Percentiles rank a stretch among this genome's conserved stretches.
phyloP scores from a whole-genome alignment of 1,284 basidiomycete species.

The Apiotrichum veenhuisii region DNA sequence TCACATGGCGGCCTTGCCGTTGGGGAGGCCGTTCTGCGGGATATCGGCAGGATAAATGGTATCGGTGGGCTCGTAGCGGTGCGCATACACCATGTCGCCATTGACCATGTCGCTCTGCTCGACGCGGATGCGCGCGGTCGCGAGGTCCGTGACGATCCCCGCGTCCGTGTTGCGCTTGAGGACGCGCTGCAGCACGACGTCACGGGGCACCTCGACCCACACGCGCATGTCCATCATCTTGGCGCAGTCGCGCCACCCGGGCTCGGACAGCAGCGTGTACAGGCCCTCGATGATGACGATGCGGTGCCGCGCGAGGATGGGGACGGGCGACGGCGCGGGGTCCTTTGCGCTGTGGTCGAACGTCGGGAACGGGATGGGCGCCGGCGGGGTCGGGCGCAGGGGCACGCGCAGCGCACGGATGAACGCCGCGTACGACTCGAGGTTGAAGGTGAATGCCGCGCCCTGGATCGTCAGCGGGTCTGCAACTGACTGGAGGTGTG shows the following conservation, averaged over 20 bases:
- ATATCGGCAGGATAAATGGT: conserved; percentile 12
- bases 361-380: conserved; percentile 39
- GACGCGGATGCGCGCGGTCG: conserved; percentile 5
- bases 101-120: conserved; percentile 24
- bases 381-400: conserved; percentile 54
- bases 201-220: conserved; percentile 64
- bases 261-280: conserved; percentile 67
- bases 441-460: conserved; percentile 52
- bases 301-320: conserved; percentile 62
- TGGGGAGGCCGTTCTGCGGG: neutral
- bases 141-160: conserved; percentile 22
- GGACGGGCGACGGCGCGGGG: conserved; percentile 51
- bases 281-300: conserved; percentile 80
- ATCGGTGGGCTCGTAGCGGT: conserved; percentile 21
- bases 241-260: conserved; percentile 69
- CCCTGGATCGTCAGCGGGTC: conserved; percentile 28
- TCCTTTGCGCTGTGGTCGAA: conserved; percentile 56
- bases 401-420: conserved; percentile 60
- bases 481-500: too few species aligned
- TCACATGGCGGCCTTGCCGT: too few species aligned
- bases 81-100: conserved; percentile 23
- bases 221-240: conserved; percentile 70
- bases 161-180: conserved; percentile 52
- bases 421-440: conserved; percentile 64
- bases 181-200: conserved; percentile 62